A percentile compares a stretch with the other conserved stretches of the same genome.
These are phyloP conservation scores for Russula vinacea DNA, from an alignment of 768 basidiomycete genomes.

Conservation along the genomic window DNA sequence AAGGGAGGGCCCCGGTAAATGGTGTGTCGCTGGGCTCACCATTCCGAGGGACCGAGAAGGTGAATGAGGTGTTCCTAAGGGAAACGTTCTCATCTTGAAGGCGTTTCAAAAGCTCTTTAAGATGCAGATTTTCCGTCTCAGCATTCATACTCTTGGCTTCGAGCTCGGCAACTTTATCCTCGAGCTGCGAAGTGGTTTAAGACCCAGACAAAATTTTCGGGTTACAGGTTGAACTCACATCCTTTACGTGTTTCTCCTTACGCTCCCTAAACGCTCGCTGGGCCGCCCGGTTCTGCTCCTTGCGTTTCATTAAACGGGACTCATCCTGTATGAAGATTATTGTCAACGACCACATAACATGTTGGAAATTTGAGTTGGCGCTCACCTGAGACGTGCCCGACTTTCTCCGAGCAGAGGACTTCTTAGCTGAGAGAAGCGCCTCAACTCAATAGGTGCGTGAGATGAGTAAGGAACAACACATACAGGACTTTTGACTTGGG, in stretches of 20 bases:
- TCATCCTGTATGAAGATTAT: constrained; percentile 52
- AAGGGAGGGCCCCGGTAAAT: constrained; percentile 25
- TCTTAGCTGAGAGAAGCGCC: constrained; percentile 29
- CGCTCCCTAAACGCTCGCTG: constrained; percentile 97
- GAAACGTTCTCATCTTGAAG: constrained; percentile 84
- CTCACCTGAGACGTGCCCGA: constrained; percentile 42
- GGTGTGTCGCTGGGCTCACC: constrained; percentile 27
- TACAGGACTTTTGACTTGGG: constrained; percentile 63
- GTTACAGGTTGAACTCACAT: constrained; percentile 54
- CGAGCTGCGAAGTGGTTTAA: constrained; percentile 52
- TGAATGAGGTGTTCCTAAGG: constrained; percentile 79
- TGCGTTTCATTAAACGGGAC: constrained; percentile 74
- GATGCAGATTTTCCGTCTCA: constrained; percentile 78
- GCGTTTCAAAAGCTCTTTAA: constrained; percentile 78
- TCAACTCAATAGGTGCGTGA: constrained; percentile 2
- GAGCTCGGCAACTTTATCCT: constrained; percentile 85
- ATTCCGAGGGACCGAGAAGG: constrained; percentile 67
- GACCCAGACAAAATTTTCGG: constrained; percentile 8
- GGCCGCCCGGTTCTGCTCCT: constrained; percentile 96
- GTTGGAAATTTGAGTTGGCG: background rate
- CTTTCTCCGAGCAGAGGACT: constrained; percentile 38
- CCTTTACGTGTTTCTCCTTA: constrained; percentile 96
- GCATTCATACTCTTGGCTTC: constrained; percentile 77
- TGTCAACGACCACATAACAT: constrained; percentile 2
- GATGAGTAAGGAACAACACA: constrained; percentile 39